Percentiles rank a stretch among this genome's conserved stretches.
Evolutionary conservation across 1,284 basidiomycete genomes (phyloP).

Genomic region (Volvariella volvacea): DNA sequence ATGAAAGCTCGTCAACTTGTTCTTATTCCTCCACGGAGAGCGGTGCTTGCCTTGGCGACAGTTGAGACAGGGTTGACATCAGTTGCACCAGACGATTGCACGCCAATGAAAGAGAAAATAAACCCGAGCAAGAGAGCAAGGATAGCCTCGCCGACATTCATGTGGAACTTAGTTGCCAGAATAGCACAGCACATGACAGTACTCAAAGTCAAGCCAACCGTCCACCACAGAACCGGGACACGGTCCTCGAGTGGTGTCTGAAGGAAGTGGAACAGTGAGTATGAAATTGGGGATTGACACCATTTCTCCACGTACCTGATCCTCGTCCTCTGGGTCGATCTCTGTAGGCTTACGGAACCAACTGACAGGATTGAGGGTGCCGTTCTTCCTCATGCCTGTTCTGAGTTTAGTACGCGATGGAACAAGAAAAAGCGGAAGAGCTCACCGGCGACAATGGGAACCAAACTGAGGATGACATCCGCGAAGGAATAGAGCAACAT

Average conservation of each 20-base stretch:
- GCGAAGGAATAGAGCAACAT: slow-evolving; percentile 45
- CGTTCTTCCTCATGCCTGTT: slow-evolving; percentile 11
- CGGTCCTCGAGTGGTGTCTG: slow-evolving; percentile 44
- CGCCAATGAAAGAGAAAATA: slow-evolving; percentile 64
- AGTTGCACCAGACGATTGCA: slow-evolving; percentile 53
- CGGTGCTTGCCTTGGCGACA: slow-evolving; percentile 38
- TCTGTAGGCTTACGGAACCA: slow-evolving; percentile 22
- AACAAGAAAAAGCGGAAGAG: slow-evolving; percentile 4
- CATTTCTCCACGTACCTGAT: slow-evolving; percentile 19
- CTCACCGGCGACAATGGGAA: slow-evolving; percentile 24
- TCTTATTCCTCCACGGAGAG: too few relatives aligned
- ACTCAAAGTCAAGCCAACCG: slow-evolving; percentile 38
- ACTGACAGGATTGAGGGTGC: slow-evolving; percentile 17
- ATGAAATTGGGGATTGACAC: not conserved
- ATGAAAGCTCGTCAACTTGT: not conserved
- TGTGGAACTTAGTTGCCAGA: slow-evolving; percentile 46
- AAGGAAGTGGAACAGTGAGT: slow-evolving; percentile 3
- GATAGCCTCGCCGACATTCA: slow-evolving; percentile 54
- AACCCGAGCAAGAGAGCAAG: slow-evolving; percentile 55
- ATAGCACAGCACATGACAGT: slow-evolving; percentile 50
- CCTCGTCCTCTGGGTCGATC: slow-evolving; percentile 33
- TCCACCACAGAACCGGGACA: slow-evolving; percentile 53
- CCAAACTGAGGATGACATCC: slow-evolving; percentile 33
- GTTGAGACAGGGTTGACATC: slow-evolving; percentile 57
- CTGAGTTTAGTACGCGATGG: too few relatives aligned